Evolutionary conservation across 1,139 yeast genomes (phyloP).

Genomic region (Geotrichum histeridarum): DNA sequence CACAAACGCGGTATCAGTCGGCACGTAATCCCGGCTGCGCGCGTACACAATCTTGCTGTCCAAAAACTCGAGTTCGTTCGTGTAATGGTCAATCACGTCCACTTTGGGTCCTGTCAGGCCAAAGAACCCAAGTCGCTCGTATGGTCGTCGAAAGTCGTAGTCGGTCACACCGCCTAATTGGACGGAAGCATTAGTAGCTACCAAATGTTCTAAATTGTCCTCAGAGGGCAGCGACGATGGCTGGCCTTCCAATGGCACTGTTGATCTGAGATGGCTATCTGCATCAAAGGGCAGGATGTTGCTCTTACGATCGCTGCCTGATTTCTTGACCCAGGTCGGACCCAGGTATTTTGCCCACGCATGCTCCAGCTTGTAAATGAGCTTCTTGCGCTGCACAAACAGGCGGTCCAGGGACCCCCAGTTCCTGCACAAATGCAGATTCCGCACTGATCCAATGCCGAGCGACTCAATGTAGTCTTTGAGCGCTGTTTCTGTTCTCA

Average conservation of each 20-base stretch:
- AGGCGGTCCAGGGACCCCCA: slow-evolving; percentile 71
- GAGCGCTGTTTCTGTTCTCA: slow-evolving; percentile 64
- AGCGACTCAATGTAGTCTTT: slow-evolving; percentile 69
- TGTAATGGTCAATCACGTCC: slow-evolving; percentile 61
- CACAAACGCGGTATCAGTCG: slow-evolving; percentile 59
- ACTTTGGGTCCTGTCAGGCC: slow-evolving; percentile 55
- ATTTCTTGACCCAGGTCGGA: slow-evolving; percentile 30
- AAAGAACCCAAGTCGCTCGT: slow-evolving; percentile 42
- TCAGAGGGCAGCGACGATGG: slow-evolving; percentile 17
- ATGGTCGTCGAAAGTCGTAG: slow-evolving; percentile 38
- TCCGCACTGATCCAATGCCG: slow-evolving; percentile 73
- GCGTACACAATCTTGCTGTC: slow-evolving; percentile 53
- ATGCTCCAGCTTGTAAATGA: slow-evolving; percentile 57
- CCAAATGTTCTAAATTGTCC: slow-evolving; percentile 4
- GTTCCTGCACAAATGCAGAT: slow-evolving; percentile 73
- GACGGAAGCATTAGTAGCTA: slow-evolving; percentile 8
- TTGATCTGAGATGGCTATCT: slow-evolving; percentile 8
- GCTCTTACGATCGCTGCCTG: background rate
- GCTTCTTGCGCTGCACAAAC: slow-evolving; percentile 52
- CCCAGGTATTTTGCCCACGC: slow-evolving; percentile 74
- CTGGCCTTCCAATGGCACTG: slow-evolving; percentile 17
- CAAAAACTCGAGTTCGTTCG: slow-evolving; percentile 50
- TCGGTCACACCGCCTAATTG: slow-evolving; percentile 16
- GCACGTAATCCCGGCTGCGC: slow-evolving; percentile 41
- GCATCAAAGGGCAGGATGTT: slow-evolving; percentile 14